These are phyloP conservation scores for Conoideocrella luteorostrata DNA, from an alignment of 2,329 filamentous ascomycete genomes.

Conservation along the genomic window DNA sequence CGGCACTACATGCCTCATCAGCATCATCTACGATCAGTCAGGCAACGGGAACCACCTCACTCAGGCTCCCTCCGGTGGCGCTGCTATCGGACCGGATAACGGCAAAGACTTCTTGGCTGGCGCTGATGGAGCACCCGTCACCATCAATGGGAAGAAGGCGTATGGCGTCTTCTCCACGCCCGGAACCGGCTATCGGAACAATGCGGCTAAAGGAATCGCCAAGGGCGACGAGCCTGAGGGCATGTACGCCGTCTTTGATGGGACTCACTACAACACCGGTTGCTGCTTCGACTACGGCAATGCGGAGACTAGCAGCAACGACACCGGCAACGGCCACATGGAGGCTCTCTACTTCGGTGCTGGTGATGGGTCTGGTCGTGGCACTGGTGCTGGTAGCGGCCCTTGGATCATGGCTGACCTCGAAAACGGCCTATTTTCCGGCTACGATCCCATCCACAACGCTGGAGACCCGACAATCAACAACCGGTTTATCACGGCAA, in stretches of 20 bases:
- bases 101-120: conserved; percentile 56
- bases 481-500: conserved; percentile 49
- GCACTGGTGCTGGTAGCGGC: conserved; percentile 49
- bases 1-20: conserved; percentile 56
- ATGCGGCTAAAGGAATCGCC: conserved; percentile 44
- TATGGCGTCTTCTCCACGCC: conserved; percentile 59
- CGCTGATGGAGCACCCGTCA: conserved; percentile 55
- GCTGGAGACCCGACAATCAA: conserved; percentile 44
- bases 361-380: too few relatives aligned
- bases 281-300: conserved; percentile 57
- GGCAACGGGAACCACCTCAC: conserved; percentile 56
- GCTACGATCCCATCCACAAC: conserved; percentile 38
- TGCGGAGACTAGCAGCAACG: conserved; percentile 43
- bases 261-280: conserved; percentile 50
- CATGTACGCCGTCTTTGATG: conserved; percentile 55
- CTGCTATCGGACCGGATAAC: conserved; percentile 49
- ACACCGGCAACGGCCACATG: conserved; percentile 60
- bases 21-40: conserved; percentile 61
- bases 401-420: conserved; percentile 67
- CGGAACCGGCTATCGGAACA: conserved; percentile 57
- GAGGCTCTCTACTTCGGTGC: conserved; percentile 60
- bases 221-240: conserved; percentile 49
- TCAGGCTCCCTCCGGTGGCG: conserved; percentile 49
- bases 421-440: conserved; percentile 61
- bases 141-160: conserved; percentile 52